Percentiles rank a stretch among this genome's conserved stretches.
Evolutionary conservation across 148 eudicot species (phyloP).

Genomic region (Dianthus caryophyllus): DNA sequence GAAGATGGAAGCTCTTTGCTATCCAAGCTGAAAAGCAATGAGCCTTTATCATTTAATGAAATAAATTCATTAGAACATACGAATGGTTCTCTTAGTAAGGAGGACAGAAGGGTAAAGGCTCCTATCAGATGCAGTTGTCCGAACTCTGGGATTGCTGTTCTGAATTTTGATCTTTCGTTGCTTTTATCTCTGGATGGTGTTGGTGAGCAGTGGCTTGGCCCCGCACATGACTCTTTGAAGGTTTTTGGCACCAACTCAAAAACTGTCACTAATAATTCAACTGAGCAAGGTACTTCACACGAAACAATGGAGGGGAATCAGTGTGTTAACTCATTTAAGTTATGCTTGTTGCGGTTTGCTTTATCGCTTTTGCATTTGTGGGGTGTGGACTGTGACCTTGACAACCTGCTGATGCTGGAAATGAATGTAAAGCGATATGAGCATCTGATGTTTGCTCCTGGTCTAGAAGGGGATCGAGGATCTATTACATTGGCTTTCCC

Average conservation of each 20-base stretch:
- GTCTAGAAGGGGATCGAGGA: slow-evolving; percentile 86
- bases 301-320: slow-evolving; percentile 28
- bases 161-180: slow-evolving; percentile 69
- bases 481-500: slow-evolving; percentile 88
- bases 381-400: slow-evolving; percentile 74
- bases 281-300: slow-evolving; percentile 26
- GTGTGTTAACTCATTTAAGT: slow-evolving; percentile 33
- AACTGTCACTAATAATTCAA: slow-evolving; percentile 25
- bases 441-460: slow-evolving; percentile 61
- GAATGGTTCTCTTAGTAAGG: slow-evolving; percentile 26
- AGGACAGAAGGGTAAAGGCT: slow-evolving; percentile 33
- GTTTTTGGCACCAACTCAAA: slow-evolving; percentile 22
- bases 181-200: slow-evolving; percentile 49
- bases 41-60: slow-evolving; percentile 27
- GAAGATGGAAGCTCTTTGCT: slow-evolving; percentile 48
- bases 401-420: slow-evolving; percentile 58
- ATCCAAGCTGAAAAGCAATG: slow-evolving; percentile 29
- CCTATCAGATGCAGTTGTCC: slow-evolving; percentile 70
- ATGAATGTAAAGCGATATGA: slow-evolving; percentile 68
- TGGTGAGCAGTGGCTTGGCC: slow-evolving; percentile 25
- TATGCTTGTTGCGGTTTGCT: slow-evolving; percentile 61
- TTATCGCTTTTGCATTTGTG: slow-evolving; percentile 87
- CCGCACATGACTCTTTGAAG: slow-evolving; percentile 22
- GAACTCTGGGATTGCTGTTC: slow-evolving; percentile 67
- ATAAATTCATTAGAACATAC: slow-evolving; percentile 26